Conservation (phyloP, 78 protist genomes). For the Cavenderia fasciculata region DNA sequence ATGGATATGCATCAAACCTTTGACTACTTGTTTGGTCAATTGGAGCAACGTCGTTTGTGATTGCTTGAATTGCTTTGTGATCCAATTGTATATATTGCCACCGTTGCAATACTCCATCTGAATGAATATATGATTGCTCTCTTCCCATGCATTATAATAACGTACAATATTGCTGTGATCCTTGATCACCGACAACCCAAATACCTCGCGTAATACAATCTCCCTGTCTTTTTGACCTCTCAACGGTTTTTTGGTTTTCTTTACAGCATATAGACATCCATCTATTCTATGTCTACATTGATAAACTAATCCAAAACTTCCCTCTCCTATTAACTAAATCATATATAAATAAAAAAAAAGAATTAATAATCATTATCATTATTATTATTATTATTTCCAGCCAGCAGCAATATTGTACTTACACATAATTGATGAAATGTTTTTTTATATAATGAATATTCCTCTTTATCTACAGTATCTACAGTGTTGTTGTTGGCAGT, state of each 20-base stretch:
- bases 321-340: conserved; percentile 58
- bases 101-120: conserved; percentile 75
- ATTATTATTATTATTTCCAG: neutral
- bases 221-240: conserved; percentile 23
- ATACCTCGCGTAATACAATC: conserved; percentile 47
- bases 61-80: neutral
- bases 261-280: conserved; percentile 72
- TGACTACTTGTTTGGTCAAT: conserved; percentile 45
- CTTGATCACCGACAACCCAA: conserved; percentile 36
- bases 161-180: conserved; percentile 59
- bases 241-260: conserved; percentile 46
- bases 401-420: too few species aligned
- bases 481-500: neutral
- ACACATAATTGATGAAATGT: conserved; percentile 38
- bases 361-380: neutral
- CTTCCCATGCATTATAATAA: conserved; percentile 76
- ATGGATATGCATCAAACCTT: conserved; percentile 35
- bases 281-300: conserved; percentile 64
- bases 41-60: neutral
- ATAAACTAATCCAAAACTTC: conserved; percentile 62
- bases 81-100: conserved; percentile 65
- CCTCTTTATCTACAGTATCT: neutral
- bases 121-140: conserved; percentile 47
- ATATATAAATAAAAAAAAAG: neutral
- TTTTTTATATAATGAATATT: conserved; percentile 20